Conservation (phyloP, 208 protist species). For the Acanthamoeba culbertsoni region DNA sequence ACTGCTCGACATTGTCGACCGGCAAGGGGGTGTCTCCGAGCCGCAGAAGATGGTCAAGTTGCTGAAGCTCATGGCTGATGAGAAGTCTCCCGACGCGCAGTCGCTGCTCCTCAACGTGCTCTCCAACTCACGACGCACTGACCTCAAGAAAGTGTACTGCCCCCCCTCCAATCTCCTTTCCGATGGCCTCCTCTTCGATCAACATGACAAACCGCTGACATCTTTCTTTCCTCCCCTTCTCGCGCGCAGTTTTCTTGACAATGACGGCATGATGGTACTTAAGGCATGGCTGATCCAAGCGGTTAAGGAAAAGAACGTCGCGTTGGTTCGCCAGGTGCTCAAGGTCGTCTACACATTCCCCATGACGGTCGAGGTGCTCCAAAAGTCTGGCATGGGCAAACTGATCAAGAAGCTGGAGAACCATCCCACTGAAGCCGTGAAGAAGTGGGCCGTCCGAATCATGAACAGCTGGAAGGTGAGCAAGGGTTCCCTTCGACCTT, state of each 20-base stretch:
- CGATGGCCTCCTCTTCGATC: background rate
- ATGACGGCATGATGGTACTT: background rate
- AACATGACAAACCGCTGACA: background rate
- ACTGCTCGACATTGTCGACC: background rate
- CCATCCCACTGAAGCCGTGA: background rate
- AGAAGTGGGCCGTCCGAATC: slow-evolving; percentile 12
- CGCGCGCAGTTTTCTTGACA: background rate
- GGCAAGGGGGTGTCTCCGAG: slow-evolving; percentile 1
- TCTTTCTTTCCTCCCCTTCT: no score
- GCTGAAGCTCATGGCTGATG: background rate
- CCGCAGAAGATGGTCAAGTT: slow-evolving; percentile 24
- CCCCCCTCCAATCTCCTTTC: background rate
- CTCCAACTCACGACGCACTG: background rate
- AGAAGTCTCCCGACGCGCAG: background rate
- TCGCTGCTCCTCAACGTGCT: slow-evolving; percentile 15
- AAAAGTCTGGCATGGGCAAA: slow-evolving; percentile 18
- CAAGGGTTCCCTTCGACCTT: background rate
- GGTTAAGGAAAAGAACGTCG: slow-evolving; percentile 4
- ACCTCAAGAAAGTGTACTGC: background rate
- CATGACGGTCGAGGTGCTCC: slow-evolving; percentile 1
- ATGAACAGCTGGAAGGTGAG: slow-evolving; percentile 44
- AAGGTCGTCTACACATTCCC: slow-evolving; percentile 36
- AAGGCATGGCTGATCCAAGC: slow-evolving; percentile 35
- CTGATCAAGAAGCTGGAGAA: slow-evolving; percentile 7
- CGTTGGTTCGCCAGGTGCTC: background rate